phyloP scores from a whole-genome alignment of 2,329 filamentous ascomycete species.

The Talaromyces sp. region DNA sequence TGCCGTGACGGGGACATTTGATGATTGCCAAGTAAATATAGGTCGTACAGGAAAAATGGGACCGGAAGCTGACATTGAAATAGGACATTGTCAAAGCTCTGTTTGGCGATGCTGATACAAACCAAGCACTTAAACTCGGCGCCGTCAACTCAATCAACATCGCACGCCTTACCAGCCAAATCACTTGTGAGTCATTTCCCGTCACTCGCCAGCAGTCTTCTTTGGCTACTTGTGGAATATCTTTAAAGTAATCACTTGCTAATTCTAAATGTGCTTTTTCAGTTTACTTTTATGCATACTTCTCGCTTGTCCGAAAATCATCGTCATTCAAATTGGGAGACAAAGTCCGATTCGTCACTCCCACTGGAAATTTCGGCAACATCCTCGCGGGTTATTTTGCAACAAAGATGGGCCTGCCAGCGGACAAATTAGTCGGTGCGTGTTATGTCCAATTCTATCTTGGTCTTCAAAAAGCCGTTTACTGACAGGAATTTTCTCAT shows the following conservation, averaged over 20 bases:
- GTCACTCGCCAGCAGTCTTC: too few relatives aligned
- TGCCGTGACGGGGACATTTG: slow-evolving; percentile 83
- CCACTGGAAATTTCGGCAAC: slow-evolving; percentile 95
- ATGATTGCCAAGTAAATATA: slow-evolving; percentile 95
- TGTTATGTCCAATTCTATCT: not conserved
- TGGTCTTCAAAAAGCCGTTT: not conserved
- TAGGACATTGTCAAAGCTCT: slow-evolving; percentile 88
- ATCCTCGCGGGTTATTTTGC: slow-evolving; percentile 88
- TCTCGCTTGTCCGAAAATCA: slow-evolving; percentile 59
- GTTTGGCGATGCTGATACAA: slow-evolving; percentile 79
- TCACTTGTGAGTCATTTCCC: slow-evolving; percentile 51
- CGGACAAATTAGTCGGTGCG: slow-evolving; percentile 60
- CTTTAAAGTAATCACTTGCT: too few relatives aligned
- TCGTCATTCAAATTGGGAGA: slow-evolving; percentile 51
- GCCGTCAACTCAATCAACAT: slow-evolving; percentile 98
- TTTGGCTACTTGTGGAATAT: too few relatives aligned
- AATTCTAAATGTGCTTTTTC: too few relatives aligned
- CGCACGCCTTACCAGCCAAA: slow-evolving; percentile 58
- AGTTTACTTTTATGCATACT: slow-evolving; percentile 92
- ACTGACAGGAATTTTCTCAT: not conserved
- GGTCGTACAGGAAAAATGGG: slow-evolving; percentile 86
- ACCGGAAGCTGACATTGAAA: slow-evolving; percentile 74
- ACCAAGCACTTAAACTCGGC: slow-evolving; percentile 74
- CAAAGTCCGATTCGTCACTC: slow-evolving; percentile 73
- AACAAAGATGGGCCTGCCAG: slow-evolving; percentile 78